Evolutionary conservation across 352 stramenopile species (phyloP).

Genomic region (Phytophthora sp.): DNA sequence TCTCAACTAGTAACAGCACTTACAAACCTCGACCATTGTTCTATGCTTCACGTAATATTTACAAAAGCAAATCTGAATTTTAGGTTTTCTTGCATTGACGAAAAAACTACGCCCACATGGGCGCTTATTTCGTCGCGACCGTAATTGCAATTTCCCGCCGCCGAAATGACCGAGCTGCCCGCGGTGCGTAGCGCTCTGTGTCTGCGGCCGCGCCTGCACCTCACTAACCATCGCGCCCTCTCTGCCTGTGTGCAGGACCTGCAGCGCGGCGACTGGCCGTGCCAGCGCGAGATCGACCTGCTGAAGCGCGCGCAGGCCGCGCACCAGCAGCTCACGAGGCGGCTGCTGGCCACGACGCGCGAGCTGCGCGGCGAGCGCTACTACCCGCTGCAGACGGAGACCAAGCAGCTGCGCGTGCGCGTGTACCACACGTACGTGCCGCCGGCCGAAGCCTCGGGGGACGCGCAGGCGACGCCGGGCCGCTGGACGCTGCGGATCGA

Average conservation of each 20-base stretch:
- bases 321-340: constrained; percentile 50
- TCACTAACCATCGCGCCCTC: neutral
- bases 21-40: too few relatives aligned
- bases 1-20: too few relatives aligned
- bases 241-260: constrained; percentile 37
- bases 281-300: constrained; percentile 58
- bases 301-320: constrained; percentile 51
- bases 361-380: constrained; percentile 67
- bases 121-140: neutral
- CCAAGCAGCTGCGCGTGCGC: constrained; percentile 58
- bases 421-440: constrained; percentile 70
- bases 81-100: too few relatives aligned
- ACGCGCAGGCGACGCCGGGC: constrained; percentile 37
- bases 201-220: neutral
- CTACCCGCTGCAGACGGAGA: constrained; percentile 68
- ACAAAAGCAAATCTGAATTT: too few relatives aligned
- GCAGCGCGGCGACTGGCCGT: constrained; percentile 59
- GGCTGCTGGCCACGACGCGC: constrained; percentile 52
- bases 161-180: constrained; percentile 26
- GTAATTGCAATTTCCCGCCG: neutral
- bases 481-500: constrained; percentile 75
- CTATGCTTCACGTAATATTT: too few relatives aligned
- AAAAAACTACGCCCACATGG: too few relatives aligned
- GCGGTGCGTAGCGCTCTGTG: constrained; percentile 7
- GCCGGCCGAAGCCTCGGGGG: constrained; percentile 41